A percentile compares a stretch with the other conserved stretches of the same genome.
Conservation (phyloP, 129 eudicot genomes). For the Dittrichia graveolens region DNA sequence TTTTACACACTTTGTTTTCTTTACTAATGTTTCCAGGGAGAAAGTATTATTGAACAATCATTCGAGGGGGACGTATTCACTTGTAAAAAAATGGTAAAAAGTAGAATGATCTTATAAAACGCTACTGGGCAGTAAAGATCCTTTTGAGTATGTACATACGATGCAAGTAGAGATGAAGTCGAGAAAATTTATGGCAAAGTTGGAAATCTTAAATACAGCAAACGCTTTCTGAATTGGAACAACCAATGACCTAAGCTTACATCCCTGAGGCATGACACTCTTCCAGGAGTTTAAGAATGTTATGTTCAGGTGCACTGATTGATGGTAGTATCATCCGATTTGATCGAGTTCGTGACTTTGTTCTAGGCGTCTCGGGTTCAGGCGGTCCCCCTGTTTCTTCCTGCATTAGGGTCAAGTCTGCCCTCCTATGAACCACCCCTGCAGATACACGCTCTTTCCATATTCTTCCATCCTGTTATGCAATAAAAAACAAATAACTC, state of each 20-base stretch:
- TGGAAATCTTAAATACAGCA: conserved; percentile 1
- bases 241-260: conserved; percentile 20
- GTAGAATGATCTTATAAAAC: too few species aligned
- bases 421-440: conserved; percentile 42
- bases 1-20: too few species aligned
- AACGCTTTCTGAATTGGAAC: not conserved
- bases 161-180: not conserved
- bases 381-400: conserved; percentile 42
- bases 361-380: conserved; percentile 45
- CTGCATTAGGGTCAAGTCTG: conserved; percentile 51
- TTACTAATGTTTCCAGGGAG: too few species aligned
- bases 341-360: conserved; percentile 49
- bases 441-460: conserved; percentile 96
- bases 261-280: conserved; percentile 53
- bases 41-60: too few species aligned
- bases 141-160: conserved; percentile 6
- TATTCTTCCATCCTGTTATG: conserved; percentile 80
- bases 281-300: conserved; percentile 73
- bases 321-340: conserved; percentile 81
- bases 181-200: not conserved
- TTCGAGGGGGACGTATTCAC: too few species aligned
- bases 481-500: not conserved
- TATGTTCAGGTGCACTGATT: conserved; percentile 86
- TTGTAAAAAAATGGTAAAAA: too few species aligned
- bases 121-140: conserved; percentile 1